Base-by-base conservation (phyloP, 345 rosid genomes). In the Acer yangbiense region DNA sequence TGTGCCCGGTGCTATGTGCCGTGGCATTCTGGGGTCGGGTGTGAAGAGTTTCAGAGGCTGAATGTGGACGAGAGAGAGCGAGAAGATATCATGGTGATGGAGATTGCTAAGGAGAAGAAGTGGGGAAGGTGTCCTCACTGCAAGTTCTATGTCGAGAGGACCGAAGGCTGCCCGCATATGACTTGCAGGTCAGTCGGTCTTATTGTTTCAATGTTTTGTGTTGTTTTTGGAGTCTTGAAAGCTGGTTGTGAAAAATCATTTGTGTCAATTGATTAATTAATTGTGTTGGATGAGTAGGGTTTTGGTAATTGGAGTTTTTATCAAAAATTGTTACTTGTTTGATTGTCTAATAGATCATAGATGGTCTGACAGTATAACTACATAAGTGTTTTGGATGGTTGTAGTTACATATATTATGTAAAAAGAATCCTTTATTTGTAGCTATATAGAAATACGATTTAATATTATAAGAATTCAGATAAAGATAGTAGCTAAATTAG, bases 101-200 rank as follows among this genome's bases (percentile, higher is more conserved):
- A 83, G 68, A 83, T 87, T 57, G 90, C 86, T 0, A 69, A 25
- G 76, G 77, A 76, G 63, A 78, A 82, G 10, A 82, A 86, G 70
- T 88, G 91, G 91, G 62, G 78, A 16, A 76, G 91, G 75, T 88
- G 91, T 62, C 89, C 91, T 9, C 52, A 10, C 1, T 88, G 91
- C 80, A 77, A 75, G 43, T 88, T 54, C 68, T 84, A 71, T 67
- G 89, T 86, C 3, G 89, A 88, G 67, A 86, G 83, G 43, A 84
- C 76, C 18, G 71, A 25, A 8, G 91, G 89, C 11, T 88, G 86
- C 44, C 84, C 80, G 13, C 89, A 88, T 50, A 86, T 88, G 23
- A 74, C 52, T 54, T 88, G 89, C 89, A 88, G 89, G 91, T 86
- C 46, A 69, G 73, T 76, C 18, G 0, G 7, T 48, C 39, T 35